Evolutionary conservation across 768 basidiomycete genomes (phyloP), one percentile per base, ranked within the genome.

Genomic region (Boletus coccyginus): DNA sequence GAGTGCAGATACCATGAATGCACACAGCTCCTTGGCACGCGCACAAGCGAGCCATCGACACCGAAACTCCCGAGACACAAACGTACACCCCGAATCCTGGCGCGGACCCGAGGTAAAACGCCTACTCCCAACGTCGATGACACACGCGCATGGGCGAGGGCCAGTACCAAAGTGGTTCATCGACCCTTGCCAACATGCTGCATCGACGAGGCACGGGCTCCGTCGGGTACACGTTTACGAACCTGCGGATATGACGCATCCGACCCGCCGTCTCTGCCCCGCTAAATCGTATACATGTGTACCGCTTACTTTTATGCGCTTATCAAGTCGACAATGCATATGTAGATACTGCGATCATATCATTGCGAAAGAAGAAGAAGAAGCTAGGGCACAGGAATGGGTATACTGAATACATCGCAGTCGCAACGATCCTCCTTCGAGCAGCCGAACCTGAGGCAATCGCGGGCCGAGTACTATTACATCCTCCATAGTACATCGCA

Each of bases 161-260:
- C 17, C 29, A 36, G 24, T 21, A 55, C 39, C 41, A 53, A 52
- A 29, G 6, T 2, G 36, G 48, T 29, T n/a, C 49, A 16, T 5
- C 50, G 64, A 67, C 64, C 64, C 64, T 66, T 5, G 40, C 49
- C 42, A 45, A 59, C 65, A 66, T 45, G 65, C 54, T 51, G 63
- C 50, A 67, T 59, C 59, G 65, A 65, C 66, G 66, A 65, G 66
- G 66, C 64, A 42, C 32, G 50, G 27, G 29, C 27, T 27, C 27
- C 27, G 27, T 27, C 27, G 27, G 27, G 27, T 27, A 27, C 27
- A 8, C 13, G 21, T 21, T 55, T 21, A 17, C 19, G 33, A 57
- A 57, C 33, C 36, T 40, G 42, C 56, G 57, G 57, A 58, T 45
- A 50, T 58, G 55, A 58, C 46, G 46, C 31, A 55, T 40, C 53